A percentile compares a stretch with the other conserved stretches of the same genome.
phyloP scores from a whole-genome alignment of 2,329 filamentous ascomycete species.

The Xylaria multiplex region DNA sequence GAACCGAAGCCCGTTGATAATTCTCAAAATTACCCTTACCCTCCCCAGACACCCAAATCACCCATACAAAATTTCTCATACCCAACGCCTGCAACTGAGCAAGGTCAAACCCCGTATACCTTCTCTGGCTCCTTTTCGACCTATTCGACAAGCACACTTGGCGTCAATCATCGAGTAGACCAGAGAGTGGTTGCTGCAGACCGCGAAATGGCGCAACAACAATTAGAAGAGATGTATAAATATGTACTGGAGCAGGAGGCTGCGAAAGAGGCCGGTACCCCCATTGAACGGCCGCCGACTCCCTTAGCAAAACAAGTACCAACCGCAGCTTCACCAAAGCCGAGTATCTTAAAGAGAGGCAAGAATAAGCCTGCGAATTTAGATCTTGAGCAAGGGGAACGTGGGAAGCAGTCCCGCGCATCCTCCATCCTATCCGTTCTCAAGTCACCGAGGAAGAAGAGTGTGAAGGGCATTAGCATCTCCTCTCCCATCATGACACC shows the following conservation, averaged over 20 bases:
- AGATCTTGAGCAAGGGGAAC: constrained; percentile 53
- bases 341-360: constrained; percentile 58
- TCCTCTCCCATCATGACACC: constrained; percentile 74
- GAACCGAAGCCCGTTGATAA: constrained; percentile 38
- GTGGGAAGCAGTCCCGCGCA: constrained; percentile 66
- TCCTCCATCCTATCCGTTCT: constrained; percentile 71
- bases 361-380: constrained; percentile 52
- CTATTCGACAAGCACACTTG: constrained; percentile 62
- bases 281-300: constrained; percentile 56
- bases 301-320: constrained; percentile 51
- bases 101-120: constrained; percentile 56
- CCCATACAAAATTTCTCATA: constrained; percentile 62
- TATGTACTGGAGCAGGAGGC: constrained; percentile 91
- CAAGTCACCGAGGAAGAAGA: constrained; percentile 67
- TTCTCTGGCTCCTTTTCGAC: constrained; percentile 59
- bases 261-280: constrained; percentile 67
- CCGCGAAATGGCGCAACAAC: constrained; percentile 77
- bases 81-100: constrained; percentile 53
- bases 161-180: constrained; percentile 78
- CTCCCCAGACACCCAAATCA: constrained; percentile 51
- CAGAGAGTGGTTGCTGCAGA: constrained; percentile 79
- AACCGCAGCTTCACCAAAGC: constrained; percentile 51
- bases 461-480: constrained; percentile 63
- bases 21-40: constrained; percentile 38
- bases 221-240: constrained; percentile 90